phyloP scores from a whole-genome alignment of 768 basidiomycete genomes.

The Boletus fagicola region DNA sequence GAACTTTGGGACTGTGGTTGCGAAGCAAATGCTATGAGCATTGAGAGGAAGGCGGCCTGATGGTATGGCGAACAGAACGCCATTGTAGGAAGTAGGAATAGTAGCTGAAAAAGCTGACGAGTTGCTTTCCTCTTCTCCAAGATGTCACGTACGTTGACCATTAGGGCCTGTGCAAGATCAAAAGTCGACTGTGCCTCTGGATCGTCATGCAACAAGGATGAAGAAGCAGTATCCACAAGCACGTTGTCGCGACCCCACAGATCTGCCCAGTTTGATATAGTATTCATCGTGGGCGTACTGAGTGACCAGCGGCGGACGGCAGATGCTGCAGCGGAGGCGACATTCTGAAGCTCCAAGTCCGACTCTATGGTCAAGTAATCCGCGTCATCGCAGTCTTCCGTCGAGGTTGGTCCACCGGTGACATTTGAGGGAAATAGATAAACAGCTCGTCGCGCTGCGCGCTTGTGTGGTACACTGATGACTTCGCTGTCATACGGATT shows the following conservation, averaged over 20 bases:
- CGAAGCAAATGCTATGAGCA: constrained; percentile 30
- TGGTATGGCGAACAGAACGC: constrained; percentile 19
- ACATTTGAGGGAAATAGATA: background rate
- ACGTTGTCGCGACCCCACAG: background rate
- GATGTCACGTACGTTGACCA: background rate
- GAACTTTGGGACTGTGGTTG: background rate
- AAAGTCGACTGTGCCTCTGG: background rate
- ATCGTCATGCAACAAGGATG: background rate
- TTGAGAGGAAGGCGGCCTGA: constrained; percentile 19
- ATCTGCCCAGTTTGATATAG: background rate
- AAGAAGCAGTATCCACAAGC: background rate
- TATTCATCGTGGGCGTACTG: background rate
- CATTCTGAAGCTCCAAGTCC: background rate
- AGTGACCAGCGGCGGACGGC: constrained; percentile 1
- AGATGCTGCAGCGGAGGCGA: background rate
- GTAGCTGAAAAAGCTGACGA: background rate
- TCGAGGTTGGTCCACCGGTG: background rate
- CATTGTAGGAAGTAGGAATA: constrained; percentile 8
- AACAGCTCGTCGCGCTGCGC: background rate
- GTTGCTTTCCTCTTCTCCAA: background rate
- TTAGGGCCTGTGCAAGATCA: background rate
- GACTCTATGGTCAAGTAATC: background rate
- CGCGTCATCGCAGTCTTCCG: background rate
- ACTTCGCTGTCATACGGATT: too few species aligned
- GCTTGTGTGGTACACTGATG: background rate